Base-by-base conservation (phyloP, 2,329 filamentous ascomycete species). In the Neonectria coccinea region DNA sequence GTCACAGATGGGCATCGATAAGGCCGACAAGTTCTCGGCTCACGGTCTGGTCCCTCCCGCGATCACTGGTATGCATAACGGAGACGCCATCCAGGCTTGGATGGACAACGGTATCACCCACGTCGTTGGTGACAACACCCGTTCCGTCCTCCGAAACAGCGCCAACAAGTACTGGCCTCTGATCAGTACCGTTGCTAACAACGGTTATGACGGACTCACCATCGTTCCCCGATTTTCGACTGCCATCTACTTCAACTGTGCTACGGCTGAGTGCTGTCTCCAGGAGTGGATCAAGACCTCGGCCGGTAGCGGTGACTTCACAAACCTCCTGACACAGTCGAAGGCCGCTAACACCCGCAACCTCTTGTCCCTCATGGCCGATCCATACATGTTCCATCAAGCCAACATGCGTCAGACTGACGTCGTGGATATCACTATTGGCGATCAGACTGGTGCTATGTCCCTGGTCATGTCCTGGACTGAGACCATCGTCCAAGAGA, bases 321-420 rank as follows among this genome's bases (percentile, higher is more conserved):
- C 11, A n/a, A 55, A 56, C 22, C 59, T 69, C 2, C 16, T 69
- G 2, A 29, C 54, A 11, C 56, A 63, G 33, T 64, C 67, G 12
- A 68, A 58, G 39, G 20, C 48, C 8, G 61, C 62, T 5, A 69
- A 66, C 53, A 47, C 58, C 5, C 67, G 67, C 42, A 59, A 68
- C 41, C 27, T 69, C 3, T 48, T 69, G 1, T 50, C 55, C 9
- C 65, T 68, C 6, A 50, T 64, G 44, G 57, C 65, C 10, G 67
- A 69, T 27, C 62, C 62, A n/a, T 69, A 68, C 63, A 69, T 69
- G 67, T 69, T 69, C 54, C 67, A 69, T 29, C 67, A 69, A 57
- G 67, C 67, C 47, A 69, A 69, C 51, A 69, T 69, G 67, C 50
- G 64, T 5, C 58, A 56, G 20, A 45, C 22, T 3, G 52, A 60